These are phyloP conservation scores for Podila clonocystis DNA, from an alignment of 192 early-diverging fungal species.

Conservation along the genomic window DNA sequence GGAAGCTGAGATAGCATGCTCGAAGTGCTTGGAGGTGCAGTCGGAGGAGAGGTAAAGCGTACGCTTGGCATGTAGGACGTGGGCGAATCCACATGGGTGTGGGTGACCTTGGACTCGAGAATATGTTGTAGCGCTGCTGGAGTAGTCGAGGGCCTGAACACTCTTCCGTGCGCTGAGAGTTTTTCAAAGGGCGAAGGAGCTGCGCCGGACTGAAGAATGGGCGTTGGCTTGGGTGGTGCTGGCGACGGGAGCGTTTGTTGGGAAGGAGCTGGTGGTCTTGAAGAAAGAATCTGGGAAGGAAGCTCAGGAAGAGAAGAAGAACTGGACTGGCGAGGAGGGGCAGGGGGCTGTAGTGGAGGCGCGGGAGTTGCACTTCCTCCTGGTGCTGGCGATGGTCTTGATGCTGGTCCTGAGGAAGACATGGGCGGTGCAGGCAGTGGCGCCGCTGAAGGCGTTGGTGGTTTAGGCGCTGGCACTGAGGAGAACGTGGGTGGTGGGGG, in stretches of 20 bases:
- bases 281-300: too few species aligned
- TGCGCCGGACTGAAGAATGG: not conserved
- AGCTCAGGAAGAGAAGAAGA: too few species aligned
- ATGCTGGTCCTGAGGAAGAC: too few species aligned
- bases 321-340: too few species aligned
- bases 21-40: not conserved
- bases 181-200: not conserved
- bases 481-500: too few species aligned
- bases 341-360: too few species aligned
- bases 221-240: not conserved
- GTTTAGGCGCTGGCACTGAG: too few species aligned
- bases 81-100: not conserved
- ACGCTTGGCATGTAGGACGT: not conserved
- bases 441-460: too few species aligned
- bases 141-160: not conserved
- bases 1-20: conserved; percentile 1
- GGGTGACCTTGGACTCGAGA: not conserved
- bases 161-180: not conserved
- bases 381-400: too few species aligned
- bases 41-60: not conserved
- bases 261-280: not conserved
- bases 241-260: not conserved
- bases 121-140: not conserved
- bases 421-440: too few species aligned
- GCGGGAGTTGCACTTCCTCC: too few species aligned